These are phyloP conservation scores for Lasiodiplodia citricola DNA, from an alignment of 2,329 filamentous ascomycete species.

Conservation along the genomic window DNA sequence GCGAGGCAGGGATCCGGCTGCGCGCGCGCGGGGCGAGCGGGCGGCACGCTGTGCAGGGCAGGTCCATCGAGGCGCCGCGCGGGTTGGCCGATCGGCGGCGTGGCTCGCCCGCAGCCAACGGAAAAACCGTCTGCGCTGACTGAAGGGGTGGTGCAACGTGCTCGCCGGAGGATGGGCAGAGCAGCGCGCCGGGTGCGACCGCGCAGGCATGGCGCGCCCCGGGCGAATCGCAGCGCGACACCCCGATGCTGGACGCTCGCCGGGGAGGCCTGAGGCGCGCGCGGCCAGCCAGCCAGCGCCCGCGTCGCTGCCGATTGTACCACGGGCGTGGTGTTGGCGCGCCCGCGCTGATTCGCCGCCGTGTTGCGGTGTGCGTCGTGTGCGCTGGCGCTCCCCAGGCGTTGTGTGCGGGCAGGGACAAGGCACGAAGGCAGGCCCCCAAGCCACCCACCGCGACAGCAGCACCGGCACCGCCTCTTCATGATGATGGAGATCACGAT, in stretches of 20 bases:
- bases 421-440: constrained; percentile 23
- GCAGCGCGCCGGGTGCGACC: constrained; percentile 18
- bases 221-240: constrained; percentile 23
- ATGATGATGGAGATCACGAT: constrained; percentile 24
- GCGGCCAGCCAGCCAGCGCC: constrained; percentile 17
- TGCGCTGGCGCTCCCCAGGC: constrained; percentile 25
- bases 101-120: constrained; percentile 25
- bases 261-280: constrained; percentile 9
- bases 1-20: constrained; percentile 18
- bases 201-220: constrained; percentile 14
- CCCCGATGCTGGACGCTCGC: neutral
- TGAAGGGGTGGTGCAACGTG: constrained; percentile 24
- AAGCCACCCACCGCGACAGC: constrained; percentile 19
- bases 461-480: constrained; percentile 19
- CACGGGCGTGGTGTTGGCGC: constrained; percentile 22
- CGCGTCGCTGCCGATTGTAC: constrained; percentile 21
- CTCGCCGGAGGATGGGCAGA: constrained; percentile 24
- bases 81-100: constrained; percentile 20
- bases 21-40: constrained; percentile 22
- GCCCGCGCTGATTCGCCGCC: constrained; percentile 15
- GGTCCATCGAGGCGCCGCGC: constrained; percentile 18
- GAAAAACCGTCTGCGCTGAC: constrained; percentile 24
- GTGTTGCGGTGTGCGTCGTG: constrained; percentile 28
- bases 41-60: constrained; percentile 23
- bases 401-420: constrained; percentile 19